A percentile compares a stretch with the other conserved stretches of the same genome.
phyloP scores from a whole-genome alignment of 2,329 filamentous ascomycete species.

The Colletotrichum chrysophilum region DNA sequence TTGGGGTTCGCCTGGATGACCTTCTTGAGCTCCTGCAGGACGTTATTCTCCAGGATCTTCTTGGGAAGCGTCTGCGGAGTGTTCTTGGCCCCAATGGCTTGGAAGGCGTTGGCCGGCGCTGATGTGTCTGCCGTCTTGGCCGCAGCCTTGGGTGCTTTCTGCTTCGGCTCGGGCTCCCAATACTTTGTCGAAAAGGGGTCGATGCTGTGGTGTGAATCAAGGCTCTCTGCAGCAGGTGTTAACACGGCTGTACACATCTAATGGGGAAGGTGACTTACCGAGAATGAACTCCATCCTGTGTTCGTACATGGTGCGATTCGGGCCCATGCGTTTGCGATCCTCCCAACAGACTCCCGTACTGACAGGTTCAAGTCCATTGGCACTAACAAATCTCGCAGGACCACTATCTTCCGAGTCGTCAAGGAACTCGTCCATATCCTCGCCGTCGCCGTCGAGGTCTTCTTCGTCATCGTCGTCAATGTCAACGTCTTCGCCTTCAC shows the following conservation, averaged over 20 bases:
- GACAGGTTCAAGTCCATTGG: constrained; percentile 76
- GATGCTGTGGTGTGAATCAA: constrained; percentile 63
- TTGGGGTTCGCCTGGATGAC: constrained; percentile 33
- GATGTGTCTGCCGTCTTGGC: constrained; percentile 16
- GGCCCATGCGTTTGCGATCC: constrained; percentile 53
- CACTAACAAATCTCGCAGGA: constrained; percentile 59
- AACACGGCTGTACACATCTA: constrained; percentile 21
- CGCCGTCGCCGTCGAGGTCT: constrained; percentile 79
- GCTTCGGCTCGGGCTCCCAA: constrained; percentile 63
- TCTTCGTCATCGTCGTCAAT: constrained; percentile 71
- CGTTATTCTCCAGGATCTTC: constrained; percentile 30
- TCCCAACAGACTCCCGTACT: constrained; percentile 88
- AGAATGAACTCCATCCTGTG: constrained; percentile 79
- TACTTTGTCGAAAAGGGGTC: constrained; percentile 86
- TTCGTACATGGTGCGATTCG: constrained; percentile 55
- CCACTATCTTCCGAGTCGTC: constrained; percentile 81
- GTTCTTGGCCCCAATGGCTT: constrained; percentile 29
- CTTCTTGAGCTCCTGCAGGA: constrained; percentile 44
- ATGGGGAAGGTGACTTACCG: constrained; percentile 52
- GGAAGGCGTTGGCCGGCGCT: constrained; percentile 40
- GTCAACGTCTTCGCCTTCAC: constrained; percentile 73
- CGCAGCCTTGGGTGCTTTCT: constrained; percentile 17
- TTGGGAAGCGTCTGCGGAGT: not conserved
- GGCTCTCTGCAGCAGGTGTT: constrained; percentile 41
- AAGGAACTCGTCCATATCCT: constrained; percentile 82